Evolutionary conservation across 129 eudicot genomes (phyloP).

Genomic region (Saussurea involucrata): DNA sequence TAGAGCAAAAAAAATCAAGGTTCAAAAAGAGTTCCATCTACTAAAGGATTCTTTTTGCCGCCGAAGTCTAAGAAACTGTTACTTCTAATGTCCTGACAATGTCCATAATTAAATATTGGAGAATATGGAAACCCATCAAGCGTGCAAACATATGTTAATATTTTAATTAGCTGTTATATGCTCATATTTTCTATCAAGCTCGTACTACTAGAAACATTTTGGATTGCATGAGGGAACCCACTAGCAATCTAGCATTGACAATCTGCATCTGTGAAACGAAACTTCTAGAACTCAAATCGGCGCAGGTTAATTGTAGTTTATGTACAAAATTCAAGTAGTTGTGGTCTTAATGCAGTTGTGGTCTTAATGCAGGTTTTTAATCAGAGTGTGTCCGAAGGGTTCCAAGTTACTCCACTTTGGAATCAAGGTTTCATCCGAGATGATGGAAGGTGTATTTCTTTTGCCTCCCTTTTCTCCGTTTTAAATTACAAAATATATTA

Average conservation of each 20-base stretch:
- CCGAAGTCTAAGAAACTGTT: neutral
- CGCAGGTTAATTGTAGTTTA: neutral
- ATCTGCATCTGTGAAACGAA: neutral
- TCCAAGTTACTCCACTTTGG: slow-evolving; percentile 97
- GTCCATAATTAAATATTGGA: neutral
- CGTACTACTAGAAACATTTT: neutral
- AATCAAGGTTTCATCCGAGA: slow-evolving; percentile 88
- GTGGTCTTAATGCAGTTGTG: no score
- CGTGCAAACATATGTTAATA: neutral
- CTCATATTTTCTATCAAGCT: neutral
- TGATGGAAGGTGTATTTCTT: slow-evolving; percentile 76
- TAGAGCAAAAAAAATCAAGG: neutral
- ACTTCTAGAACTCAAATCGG: neutral
- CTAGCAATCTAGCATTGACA: neutral
- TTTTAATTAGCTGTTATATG: neutral
- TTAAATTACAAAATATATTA: neutral
- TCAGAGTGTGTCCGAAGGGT: slow-evolving; percentile 71
- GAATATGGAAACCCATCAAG: neutral
- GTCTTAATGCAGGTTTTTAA: slow-evolving; percentile 63
- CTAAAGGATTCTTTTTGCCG: neutral
- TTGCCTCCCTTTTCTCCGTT: slow-evolving; percentile 13
- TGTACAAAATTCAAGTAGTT: neutral
- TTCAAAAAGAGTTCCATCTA: neutral
- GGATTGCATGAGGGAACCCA: neutral
- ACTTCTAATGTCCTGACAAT: neutral